phyloP scores from a whole-genome alignment of 2,329 filamentous ascomycete species.

The Gyromitra esculenta region DNA sequence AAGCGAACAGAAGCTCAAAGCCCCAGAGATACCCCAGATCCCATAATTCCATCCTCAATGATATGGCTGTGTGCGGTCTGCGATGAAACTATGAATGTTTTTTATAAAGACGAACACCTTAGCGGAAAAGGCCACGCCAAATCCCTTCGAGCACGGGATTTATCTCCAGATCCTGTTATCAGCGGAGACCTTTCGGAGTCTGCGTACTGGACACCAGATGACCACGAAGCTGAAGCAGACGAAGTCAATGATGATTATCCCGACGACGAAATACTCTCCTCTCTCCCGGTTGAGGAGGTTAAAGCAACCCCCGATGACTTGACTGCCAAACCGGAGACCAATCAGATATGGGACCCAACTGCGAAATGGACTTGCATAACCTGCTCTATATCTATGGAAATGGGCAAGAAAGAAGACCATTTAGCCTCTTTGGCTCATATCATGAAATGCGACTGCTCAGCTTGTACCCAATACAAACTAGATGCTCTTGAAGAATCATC shows the following conservation, averaged over 20 bases:
- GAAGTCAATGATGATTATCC: not conserved
- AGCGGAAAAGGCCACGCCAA: conserved; percentile 2
- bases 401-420: not conserved
- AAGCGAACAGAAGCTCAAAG: not conserved
- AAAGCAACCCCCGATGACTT: not conserved
- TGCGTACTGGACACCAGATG: conserved; percentile 3
- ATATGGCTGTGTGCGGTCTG: conserved; percentile 20
- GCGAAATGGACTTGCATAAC: conserved; percentile 19
- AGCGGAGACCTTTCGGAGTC: not conserved
- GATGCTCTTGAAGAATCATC: not conserved
- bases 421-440: conserved; percentile 14
- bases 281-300: too few relatives aligned
- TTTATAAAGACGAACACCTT: conserved; percentile 7
- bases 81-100: conserved; percentile 29
- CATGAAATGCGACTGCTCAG: conserved; percentile 1
- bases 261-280: not conserved
- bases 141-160: not conserved
- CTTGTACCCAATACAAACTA: not conserved
- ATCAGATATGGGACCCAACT: not conserved
- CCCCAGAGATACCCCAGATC: not conserved
- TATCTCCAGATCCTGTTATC: not conserved
- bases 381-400: conserved; percentile 3
- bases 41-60: not conserved
- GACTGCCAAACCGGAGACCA: not conserved
- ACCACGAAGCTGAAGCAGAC: not conserved